Conservation (phyloP, 2,329 filamentous ascomycete genomes). For the Colletotrichum navitas region DNA sequence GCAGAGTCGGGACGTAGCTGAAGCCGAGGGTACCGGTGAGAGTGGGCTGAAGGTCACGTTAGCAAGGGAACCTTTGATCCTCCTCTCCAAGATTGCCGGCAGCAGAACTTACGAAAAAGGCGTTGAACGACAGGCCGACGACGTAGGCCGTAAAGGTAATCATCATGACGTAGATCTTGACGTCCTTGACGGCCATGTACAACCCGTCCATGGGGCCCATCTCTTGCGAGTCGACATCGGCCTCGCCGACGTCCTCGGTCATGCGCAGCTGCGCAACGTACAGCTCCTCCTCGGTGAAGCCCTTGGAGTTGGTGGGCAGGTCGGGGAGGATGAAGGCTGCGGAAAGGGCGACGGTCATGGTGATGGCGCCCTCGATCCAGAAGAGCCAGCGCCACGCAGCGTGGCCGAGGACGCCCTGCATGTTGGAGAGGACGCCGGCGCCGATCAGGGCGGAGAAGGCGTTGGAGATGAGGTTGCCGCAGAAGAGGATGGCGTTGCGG, state of each 20-base stretch:
- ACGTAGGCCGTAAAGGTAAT: conserved; percentile 72
- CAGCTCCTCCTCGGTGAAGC: conserved; percentile 71
- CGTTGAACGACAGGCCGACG: conserved; percentile 69
- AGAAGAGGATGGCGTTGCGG: conserved; percentile 70
- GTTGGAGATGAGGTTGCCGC: conserved; percentile 70
- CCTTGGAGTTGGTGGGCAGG: conserved; percentile 66
- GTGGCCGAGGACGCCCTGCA: conserved; percentile 67
- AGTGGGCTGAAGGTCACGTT: conserved; percentile 54
- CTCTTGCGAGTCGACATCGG: conserved; percentile 63
- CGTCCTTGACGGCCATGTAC: conserved; percentile 70
- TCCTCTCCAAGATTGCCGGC: too few species aligned
- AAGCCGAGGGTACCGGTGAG: conserved; percentile 67
- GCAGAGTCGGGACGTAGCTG: conserved; percentile 63
- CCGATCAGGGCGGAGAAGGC: conserved; percentile 71
- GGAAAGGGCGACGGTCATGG: conserved; percentile 61
- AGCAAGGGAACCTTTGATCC: background rate
- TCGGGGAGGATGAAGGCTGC: conserved; percentile 66
- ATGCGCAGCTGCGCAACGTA: conserved; percentile 67
- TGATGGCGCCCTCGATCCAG: conserved; percentile 68
- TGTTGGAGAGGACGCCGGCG: conserved; percentile 69
- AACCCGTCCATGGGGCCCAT: conserved; percentile 66
- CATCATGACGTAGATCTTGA: conserved; percentile 75
- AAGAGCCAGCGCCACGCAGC: conserved; percentile 73
- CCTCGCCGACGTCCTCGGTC: conserved; percentile 69
- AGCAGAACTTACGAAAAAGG: conserved; percentile 62